Conservation (phyloP, 345 rosid genomes). For the Punica granatum region DNA sequence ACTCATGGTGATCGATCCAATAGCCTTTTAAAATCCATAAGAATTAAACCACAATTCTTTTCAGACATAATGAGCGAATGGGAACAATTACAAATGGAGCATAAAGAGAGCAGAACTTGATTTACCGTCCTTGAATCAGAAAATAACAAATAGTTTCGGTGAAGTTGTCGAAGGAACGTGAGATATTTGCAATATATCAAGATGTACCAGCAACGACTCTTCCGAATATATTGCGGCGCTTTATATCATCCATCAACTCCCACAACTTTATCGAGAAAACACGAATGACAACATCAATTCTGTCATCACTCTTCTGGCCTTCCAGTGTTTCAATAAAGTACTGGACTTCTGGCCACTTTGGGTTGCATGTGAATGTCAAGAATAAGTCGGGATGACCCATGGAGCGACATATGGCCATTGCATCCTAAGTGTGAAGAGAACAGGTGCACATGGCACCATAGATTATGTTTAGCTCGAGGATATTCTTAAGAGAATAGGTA, state of each 20-base stretch:
- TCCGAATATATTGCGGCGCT: background rate
- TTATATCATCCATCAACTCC: background rate
- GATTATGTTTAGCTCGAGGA: no score
- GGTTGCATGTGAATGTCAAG: conserved; percentile 11
- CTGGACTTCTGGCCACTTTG: conserved; percentile 5
- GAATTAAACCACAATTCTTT: no score
- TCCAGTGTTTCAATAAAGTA: background rate
- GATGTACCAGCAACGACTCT: background rate
- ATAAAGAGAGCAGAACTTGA: background rate
- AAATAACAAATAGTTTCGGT: no score
- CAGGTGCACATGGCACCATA: no score
- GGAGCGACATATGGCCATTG: background rate
- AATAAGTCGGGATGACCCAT: conserved; percentile 3
- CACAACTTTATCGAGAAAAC: background rate
- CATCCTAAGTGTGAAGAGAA: no score
- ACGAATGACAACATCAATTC: background rate
- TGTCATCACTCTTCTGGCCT: background rate
- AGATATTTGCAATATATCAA: no score
- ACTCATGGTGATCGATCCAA: no score
- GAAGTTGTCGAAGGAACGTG: no score
- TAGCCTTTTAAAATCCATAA: no score
- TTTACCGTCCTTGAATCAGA: no score
- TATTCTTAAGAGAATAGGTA: no score
- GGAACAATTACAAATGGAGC: background rate
- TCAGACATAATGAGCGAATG: no score